Evolutionary conservation across 129 eudicot species (phyloP), one percentile per base, ranked within the genome.

Genomic region (Daucus carota): DNA sequence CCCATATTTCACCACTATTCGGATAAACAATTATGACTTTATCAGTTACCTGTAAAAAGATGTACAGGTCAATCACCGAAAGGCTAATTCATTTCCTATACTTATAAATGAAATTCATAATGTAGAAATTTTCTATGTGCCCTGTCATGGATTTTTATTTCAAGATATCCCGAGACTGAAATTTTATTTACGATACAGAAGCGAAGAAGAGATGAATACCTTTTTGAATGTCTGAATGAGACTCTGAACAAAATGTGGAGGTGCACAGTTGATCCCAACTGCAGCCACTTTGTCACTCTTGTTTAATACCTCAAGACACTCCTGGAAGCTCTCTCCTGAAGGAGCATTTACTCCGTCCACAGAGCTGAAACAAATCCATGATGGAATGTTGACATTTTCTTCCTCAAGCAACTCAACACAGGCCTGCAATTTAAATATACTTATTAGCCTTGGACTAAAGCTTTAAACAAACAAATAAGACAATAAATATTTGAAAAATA

Each of bases 221-320:
- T 87, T 78, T 8, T 84, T 85, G 80, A 93, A 90, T 50, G 81
- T 90, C 72, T 86, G 85, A 50, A 88, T 73, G 26, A 93, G 92
- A 42, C 79, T 80, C 4, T 88, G 83, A 78, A 93, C 86, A 75
- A 88, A 87, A 59, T 88, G 95, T 2, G 98, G 97, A 26, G 97
- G 96, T 8, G 98, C 90, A 73, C 98, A 93, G n/a, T 93, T 90
- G 41, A 93, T 93, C 59, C 98, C 98, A 5, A 87, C 89, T 0
- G 89, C 94, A 3, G 79, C 79, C 6, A 93, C 83, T 87, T 70
- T 84, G 65, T 80, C 48, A 67, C 90, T 90, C 70, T 81, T 80
- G 76, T 90, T 84, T 43, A 93, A 62, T 8, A 90, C 69, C 28
- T 76, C 78, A 22, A 90, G 81, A 65, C 95, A 90, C 74, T 90